phyloP scores from a whole-genome alignment of 2,329 filamentous ascomycete species.

The Aspergillus sp. region DNA sequence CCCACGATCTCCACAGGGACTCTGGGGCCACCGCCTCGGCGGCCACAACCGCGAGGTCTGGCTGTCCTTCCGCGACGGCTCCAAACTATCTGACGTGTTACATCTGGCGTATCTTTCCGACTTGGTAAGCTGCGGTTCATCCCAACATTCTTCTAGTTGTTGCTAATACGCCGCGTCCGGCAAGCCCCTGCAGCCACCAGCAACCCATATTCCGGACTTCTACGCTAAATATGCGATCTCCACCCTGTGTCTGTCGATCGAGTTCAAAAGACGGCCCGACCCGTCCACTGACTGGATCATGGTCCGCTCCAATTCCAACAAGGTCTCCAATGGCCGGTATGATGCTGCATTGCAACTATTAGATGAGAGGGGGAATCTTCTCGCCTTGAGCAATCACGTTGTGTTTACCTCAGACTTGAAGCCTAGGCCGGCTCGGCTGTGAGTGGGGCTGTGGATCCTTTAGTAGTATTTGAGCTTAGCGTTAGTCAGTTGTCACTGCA shows the following conservation, averaged over 20 bases:
- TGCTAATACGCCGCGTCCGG: not conserved
- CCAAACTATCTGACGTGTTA: constrained; percentile 17
- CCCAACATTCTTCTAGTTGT: too few species aligned
- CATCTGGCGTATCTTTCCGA: constrained; percentile 25
- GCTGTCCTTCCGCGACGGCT: constrained; percentile 26
- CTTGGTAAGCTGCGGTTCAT: constrained; percentile 16
- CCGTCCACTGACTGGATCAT: constrained; percentile 24
- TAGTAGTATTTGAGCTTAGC: not conserved
- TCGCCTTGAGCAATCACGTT: constrained; percentile 27
- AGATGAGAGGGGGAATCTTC: constrained; percentile 18
- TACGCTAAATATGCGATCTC: constrained; percentile 23
- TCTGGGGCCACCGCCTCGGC: constrained; percentile 28
- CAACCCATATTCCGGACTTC: constrained; percentile 24
- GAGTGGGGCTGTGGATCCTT: not conserved
- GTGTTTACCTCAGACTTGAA: constrained; percentile 20
- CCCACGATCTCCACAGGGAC: constrained; percentile 18
- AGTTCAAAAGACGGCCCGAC: constrained; percentile 26
- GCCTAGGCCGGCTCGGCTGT: not conserved
- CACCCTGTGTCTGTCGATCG: constrained; percentile 26
- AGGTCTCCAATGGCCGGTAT: constrained; percentile 22
- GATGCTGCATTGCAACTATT: constrained; percentile 23
- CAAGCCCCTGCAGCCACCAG: constrained; percentile 26
- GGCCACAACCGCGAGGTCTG: constrained; percentile 27
- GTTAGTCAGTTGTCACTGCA: not conserved
- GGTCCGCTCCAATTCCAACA: constrained; percentile 23